Evolutionary conservation across 352 stramenopile species (phyloP), one percentile per base, ranked within the genome.

Genomic region (Phytophthora tubulina): DNA sequence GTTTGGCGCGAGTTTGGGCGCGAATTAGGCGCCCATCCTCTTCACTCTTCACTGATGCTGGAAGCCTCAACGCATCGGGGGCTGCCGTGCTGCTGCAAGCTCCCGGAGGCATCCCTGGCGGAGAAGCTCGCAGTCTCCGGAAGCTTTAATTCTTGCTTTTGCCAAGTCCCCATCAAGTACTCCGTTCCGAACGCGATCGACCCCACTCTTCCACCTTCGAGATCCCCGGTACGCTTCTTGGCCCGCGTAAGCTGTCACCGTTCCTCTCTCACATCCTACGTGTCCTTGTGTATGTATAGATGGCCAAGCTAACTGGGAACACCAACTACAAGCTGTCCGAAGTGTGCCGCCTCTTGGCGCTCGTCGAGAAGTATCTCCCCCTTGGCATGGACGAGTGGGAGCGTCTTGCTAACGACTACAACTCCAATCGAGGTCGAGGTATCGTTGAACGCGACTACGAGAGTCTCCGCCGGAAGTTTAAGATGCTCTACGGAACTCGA

Each of bases 241-340:
- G 17, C 1, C 5, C 17, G 4, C 21, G 2, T 14, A 14, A 15
- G 21, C 9, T 51, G 21, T 6, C 21, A 32, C 17, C 21, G 21
- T 21, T 21, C 21, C 21, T 0, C 21, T 1, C 21, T 21, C 21
- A 21, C 21, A 21, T 21, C 21, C 21, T 21, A 21, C 38, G 38
- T 49, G 30, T 17, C 0, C 49, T 6, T 17, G 5, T 7, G 13
- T n/a, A 4, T 60, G 0, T 35, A 17, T 1, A 58, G n/a, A 58
- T 58, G 51, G 15, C 27, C 13, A 58, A 58, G 8, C 14, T 58
- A 3, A 17, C 33, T n/a, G 14, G 51, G 46, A 45, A 33, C 33
- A 39, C 51, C 6, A 58, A 58, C 33, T 58, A 58, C 33, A 46
- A 58, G n/a, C 17, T 58, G 15, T 4, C 14, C n/a, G 33, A 58